These are phyloP conservation scores for Haplographium delicatum DNA, from an alignment of 495 filamentous ascomycete species.

Conservation along the genomic window DNA sequence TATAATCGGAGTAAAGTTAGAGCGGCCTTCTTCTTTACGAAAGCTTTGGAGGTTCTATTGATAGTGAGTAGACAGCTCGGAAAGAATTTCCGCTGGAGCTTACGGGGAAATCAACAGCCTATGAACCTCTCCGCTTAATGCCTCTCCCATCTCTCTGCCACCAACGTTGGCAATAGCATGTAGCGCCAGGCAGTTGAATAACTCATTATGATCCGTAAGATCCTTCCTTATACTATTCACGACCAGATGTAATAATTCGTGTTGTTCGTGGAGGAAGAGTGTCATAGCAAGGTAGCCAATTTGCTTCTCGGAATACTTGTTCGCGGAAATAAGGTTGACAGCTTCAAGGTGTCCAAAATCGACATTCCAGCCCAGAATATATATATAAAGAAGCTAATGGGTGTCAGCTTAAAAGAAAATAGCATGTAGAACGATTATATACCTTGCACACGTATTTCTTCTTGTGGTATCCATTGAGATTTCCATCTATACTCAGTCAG, in stretches of 20 bases:
- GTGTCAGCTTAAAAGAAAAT: conserved; percentile 24
- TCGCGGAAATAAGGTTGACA: conserved; percentile 93
- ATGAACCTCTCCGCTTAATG: conserved; percentile 88
- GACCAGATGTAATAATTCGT: conserved; percentile 92
- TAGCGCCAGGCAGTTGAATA: conserved; percentile 95
- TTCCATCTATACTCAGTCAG: conserved; percentile 55
- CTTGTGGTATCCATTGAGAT: conserved; percentile 91
- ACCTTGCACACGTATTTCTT: conserved; percentile 99
- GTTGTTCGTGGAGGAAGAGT: conserved; percentile 92
- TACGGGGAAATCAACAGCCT: conserved; percentile 93
- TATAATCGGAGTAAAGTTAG: conserved; percentile 93
- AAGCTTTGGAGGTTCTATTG: conserved; percentile 83
- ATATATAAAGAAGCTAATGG: conserved; percentile 86
- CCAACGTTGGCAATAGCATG: conserved; percentile 99
- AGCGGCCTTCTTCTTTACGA: conserved; percentile 99
- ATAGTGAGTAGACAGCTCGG: not conserved
- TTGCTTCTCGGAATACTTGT: conserved; percentile 98
- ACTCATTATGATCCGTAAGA: conserved; percentile 86
- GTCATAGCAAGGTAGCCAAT: conserved; percentile 98
- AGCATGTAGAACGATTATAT: conserved; percentile 4
- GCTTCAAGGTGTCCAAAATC: conserved; percentile 98
- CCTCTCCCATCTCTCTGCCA: conserved; percentile 94
- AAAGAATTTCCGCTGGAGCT: conserved; percentile 29
- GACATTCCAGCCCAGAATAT: conserved; percentile 98
- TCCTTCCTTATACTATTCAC: conserved; percentile 99